phyloP scores from a whole-genome alignment of 345 rosid genomes.

The Pistacia integerrima region DNA sequence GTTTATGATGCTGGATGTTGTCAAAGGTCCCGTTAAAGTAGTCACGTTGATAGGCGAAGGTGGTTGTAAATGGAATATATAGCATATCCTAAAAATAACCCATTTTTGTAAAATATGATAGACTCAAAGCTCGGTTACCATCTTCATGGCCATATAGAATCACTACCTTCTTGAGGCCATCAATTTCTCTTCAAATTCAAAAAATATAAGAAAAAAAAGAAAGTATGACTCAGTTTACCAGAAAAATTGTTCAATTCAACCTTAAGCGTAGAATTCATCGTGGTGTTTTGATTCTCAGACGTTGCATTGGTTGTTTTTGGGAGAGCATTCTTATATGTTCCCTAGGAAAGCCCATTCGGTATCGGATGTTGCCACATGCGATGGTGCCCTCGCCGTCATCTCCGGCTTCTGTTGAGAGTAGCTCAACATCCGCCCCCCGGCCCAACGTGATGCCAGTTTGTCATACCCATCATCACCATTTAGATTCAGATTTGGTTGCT shows the following conservation, averaged over 20 bases:
- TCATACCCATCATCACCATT: conserved; percentile 18
- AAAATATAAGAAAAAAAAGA: background rate
- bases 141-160: conserved; percentile 31
- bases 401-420: conserved; percentile 9
- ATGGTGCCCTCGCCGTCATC: conserved; percentile 26
- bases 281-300: conserved; percentile 49
- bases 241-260: conserved; percentile 35
- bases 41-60: conserved; percentile 29
- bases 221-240: conserved; percentile 25
- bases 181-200: background rate
- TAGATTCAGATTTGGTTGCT: conserved; percentile 75
- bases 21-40: conserved; percentile 46
- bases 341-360: conserved; percentile 50
- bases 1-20: background rate
- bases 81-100: conserved; percentile 30
- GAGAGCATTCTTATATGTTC: conserved; percentile 48
- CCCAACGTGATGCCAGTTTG: conserved; percentile 11
- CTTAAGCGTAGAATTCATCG: conserved; percentile 48
- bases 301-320: conserved; percentile 58
- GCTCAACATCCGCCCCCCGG: background rate
- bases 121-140: background rate
- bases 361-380: conserved; percentile 45
- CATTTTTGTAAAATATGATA: background rate
- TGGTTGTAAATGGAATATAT: conserved; percentile 10
- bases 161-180: conserved; percentile 26